phyloP scores from a whole-genome alignment of 495 filamentous ascomycete species.

The Hypomontagnella submonticulosa region DNA sequence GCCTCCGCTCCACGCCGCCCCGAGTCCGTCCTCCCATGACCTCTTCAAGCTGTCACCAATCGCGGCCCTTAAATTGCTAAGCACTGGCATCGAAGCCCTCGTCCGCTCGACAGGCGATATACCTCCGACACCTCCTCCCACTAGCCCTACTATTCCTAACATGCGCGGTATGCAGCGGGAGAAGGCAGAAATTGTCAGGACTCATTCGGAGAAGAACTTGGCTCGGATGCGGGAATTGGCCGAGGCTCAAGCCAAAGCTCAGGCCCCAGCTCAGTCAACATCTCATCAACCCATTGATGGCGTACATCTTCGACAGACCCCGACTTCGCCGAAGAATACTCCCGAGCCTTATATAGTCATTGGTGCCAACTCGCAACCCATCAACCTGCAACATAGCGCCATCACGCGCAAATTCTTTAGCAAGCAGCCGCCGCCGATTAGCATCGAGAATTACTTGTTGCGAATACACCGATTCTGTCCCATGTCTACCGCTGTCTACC shows the following conservation, averaged over 20 bases:
- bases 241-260: constrained; percentile 27
- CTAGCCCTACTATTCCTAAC: constrained; percentile 68
- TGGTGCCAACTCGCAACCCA: constrained; percentile 69
- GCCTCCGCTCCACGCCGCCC: constrained; percentile 47
- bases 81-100: constrained; percentile 76
- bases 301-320: constrained; percentile 53
- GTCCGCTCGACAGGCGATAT: constrained; percentile 76
- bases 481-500: constrained; percentile 94
- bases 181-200: constrained; percentile 66
- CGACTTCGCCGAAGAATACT: constrained; percentile 32
- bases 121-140: constrained; percentile 76
- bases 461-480: constrained; percentile 92
- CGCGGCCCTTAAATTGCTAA: constrained; percentile 82
- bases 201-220: constrained; percentile 61
- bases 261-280: constrained; percentile 19
- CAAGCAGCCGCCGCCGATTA: constrained; percentile 81
- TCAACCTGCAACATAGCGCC: constrained; percentile 76
- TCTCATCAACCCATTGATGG: constrained; percentile 54
- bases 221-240: constrained; percentile 51
- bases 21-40: constrained; percentile 57
- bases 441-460: constrained; percentile 83
- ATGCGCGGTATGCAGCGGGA: constrained; percentile 67
- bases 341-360: constrained; percentile 65
- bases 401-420: constrained; percentile 93
- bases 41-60: constrained; percentile 78